These are phyloP conservation scores for Apiospora koreana DNA, from an alignment of 2,329 filamentous ascomycete genomes.

Conservation along the genomic window DNA sequence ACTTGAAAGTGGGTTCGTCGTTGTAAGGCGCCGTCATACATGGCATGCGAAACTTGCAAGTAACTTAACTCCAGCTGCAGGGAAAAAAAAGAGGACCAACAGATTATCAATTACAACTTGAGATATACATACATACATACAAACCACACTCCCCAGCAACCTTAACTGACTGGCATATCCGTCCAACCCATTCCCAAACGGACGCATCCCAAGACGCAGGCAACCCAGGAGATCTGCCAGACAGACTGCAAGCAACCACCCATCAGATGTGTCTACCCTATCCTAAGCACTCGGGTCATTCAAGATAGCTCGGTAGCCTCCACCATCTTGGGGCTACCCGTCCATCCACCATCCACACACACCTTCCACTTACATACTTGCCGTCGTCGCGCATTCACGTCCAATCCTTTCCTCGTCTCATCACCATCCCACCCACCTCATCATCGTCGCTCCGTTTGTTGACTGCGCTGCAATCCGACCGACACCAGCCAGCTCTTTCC, in stretches of 20 bases:
- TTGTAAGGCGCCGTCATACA: conserved; percentile 10
- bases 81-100: conserved; percentile 10
- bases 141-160: conserved; percentile 2
- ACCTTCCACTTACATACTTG: conserved; percentile 17
- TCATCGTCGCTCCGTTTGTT: conserved; percentile 24
- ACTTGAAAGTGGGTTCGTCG: conserved; percentile 2
- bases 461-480: conserved; percentile 26
- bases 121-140: conserved; percentile 12
- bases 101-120: neutral
- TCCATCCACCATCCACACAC: conserved; percentile 33
- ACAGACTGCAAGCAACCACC: conserved; percentile 14
- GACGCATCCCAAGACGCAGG: conserved; percentile 14
- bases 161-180: conserved; percentile 14
- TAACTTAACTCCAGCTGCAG: conserved; percentile 15
- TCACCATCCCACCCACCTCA: conserved; percentile 17
- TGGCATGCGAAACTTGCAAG: conserved; percentile 11
- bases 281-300: conserved; percentile 9
- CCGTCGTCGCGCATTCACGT: conserved; percentile 17
- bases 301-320: conserved; percentile 18
- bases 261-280: conserved; percentile 13
- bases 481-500: conserved; percentile 20
- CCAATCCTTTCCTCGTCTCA: conserved; percentile 15
- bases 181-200: conserved; percentile 15
- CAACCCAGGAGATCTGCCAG: conserved; percentile 13
- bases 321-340: conserved; percentile 28